phyloP scores from a whole-genome alignment of 2,329 filamentous ascomycete species.

The Daldinia sp. region DNA sequence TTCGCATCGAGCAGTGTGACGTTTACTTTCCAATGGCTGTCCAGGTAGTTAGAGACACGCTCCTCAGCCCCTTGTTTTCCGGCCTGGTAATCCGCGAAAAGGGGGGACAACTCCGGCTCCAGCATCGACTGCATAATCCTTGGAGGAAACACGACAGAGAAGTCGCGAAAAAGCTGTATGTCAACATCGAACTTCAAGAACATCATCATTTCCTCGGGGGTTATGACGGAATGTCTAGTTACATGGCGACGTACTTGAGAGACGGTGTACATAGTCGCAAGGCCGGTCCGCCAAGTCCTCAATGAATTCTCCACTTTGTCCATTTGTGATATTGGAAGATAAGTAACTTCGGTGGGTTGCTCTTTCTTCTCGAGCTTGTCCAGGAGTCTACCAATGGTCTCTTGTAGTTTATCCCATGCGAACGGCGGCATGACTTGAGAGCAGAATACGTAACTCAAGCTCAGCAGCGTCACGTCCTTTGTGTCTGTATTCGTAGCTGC shows the following conservation, averaged over 20 bases:
- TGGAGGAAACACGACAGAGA: conserved; percentile 28
- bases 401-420: conserved; percentile 22
- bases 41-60: conserved; percentile 13
- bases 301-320: not conserved
- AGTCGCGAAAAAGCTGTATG: conserved; percentile 24
- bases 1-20: conserved; percentile 27
- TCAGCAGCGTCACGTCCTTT: not conserved
- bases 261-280: conserved; percentile 10
- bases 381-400: conserved; percentile 15
- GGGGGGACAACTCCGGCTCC: conserved; percentile 18
- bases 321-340: conserved; percentile 23
- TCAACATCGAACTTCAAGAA: conserved; percentile 9
- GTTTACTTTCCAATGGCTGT: conserved; percentile 32
- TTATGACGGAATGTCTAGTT: not conserved
- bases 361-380: conserved; percentile 15
- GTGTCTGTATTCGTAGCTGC: not conserved
- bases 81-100: not conserved
- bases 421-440: conserved; percentile 30
- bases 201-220: not conserved
- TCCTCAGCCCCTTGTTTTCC: not conserved
- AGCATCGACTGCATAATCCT: not conserved
- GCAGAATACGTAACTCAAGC: conserved; percentile 24
- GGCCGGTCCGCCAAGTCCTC: conserved; percentile 12
- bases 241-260: conserved; percentile 1
- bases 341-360: conserved; percentile 18